phyloP scores from a whole-genome alignment of 2,329 filamentous ascomycete species.

The Fusarium equiseti region DNA sequence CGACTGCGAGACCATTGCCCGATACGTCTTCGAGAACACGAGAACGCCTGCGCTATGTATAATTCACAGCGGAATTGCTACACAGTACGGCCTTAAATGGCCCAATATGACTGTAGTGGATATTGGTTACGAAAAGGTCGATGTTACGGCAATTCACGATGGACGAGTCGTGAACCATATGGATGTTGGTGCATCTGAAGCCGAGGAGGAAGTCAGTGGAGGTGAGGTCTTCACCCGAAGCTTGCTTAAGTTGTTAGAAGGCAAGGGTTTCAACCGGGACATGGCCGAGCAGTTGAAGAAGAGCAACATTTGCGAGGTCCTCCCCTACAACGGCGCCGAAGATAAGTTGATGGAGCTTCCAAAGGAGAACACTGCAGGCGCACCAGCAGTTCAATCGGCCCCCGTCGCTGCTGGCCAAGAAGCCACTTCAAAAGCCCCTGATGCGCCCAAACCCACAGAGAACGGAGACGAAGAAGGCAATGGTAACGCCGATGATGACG shows the following conservation, averaged over 20 bases:
- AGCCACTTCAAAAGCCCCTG: constrained; percentile 51
- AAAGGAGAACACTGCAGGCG: constrained; percentile 54
- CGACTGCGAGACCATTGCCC: constrained; percentile 87
- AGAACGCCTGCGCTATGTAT: constrained; percentile 92
- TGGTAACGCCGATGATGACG: constrained; percentile 68
- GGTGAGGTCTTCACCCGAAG: constrained; percentile 87
- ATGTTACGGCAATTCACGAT: constrained; percentile 90
- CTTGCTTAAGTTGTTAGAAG: constrained; percentile 74
- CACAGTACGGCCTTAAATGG: constrained; percentile 83
- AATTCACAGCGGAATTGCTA: constrained; percentile 88
- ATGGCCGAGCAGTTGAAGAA: constrained; percentile 79
- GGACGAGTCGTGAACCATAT: constrained; percentile 78
- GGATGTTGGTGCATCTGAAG: constrained; percentile 70
- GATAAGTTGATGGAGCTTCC: constrained; percentile 63
- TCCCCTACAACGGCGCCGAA: constrained; percentile 65
- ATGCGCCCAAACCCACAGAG: constrained; percentile 53
- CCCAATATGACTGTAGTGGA: constrained; percentile 88
- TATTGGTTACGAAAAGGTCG: constrained; percentile 91
- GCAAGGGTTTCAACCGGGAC: constrained; percentile 70
- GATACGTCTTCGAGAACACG: constrained; percentile 98
- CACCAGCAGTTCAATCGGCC: constrained; percentile 8
- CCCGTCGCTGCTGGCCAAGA: constrained; percentile 45
- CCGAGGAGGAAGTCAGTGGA: constrained; percentile 70
- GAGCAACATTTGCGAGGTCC: constrained; percentile 74
- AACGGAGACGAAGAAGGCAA: constrained; percentile 58